These are phyloP conservation scores for Fagus sylvatica DNA, from an alignment of 306 rosid genomes.

Conservation along the genomic window DNA sequence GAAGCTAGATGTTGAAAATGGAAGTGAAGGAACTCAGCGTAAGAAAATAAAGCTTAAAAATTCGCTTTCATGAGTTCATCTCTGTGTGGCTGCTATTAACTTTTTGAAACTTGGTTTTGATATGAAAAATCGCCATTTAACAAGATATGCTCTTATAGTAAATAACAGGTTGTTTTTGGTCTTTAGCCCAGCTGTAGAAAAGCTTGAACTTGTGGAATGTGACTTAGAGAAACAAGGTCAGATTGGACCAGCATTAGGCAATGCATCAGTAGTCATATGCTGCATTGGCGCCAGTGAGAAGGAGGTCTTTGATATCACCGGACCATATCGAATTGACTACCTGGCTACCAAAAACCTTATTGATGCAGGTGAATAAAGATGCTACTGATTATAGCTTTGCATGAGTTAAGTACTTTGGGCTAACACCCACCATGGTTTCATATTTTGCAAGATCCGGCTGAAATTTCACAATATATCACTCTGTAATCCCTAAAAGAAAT, in stretches of 20 bases:
- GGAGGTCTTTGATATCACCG: constrained; percentile 84
- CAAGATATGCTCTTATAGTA: constrained; percentile 40
- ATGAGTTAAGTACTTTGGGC: neutral
- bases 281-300: constrained; percentile 98
- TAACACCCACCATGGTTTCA: neutral
- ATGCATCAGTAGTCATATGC: constrained; percentile 80
- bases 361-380: constrained; percentile 62
- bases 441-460: neutral
- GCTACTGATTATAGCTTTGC: neutral
- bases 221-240: constrained; percentile 76
- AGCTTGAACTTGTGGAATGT: constrained; percentile 97
- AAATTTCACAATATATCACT: neutral
- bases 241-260: constrained; percentile 69
- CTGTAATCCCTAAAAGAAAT: neutral
- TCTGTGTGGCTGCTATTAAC: constrained; percentile 7
- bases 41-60: constrained; percentile 40
- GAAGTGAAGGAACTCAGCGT: constrained; percentile 56
- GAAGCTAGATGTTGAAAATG: constrained; percentile 52
- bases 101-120: neutral
- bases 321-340: constrained; percentile 93
- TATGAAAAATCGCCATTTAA: constrained; percentile 3
- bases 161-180: constrained; percentile 78
- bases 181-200: constrained; percentile 99
- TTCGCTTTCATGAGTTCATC: constrained; percentile 1
- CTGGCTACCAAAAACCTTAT: constrained; percentile 75